Evolutionary conservation across 345 rosid species (phyloP), one percentile per base, ranked within the genome.

Genomic region (Camelina laxa): DNA sequence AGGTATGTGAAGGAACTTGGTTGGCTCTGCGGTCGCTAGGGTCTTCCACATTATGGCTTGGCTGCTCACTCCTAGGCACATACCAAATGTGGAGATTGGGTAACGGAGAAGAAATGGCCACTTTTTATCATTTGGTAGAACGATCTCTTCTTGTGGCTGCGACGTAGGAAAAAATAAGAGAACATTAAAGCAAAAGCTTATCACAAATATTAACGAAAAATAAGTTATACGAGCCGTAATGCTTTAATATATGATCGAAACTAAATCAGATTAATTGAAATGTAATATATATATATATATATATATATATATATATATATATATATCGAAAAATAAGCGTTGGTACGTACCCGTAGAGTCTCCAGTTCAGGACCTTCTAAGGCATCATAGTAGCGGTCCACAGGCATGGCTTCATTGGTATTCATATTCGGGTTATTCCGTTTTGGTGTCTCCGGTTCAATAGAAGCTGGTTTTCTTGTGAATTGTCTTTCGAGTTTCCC

Each of bases 21-120:
- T 85, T 70, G 95, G 85, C 42, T 24, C 47, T 0, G 92, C 82
- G 14, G 87, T 84, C 6, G 97, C 88, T 61, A 89, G 62, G 19
- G 90, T 75, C 60, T 87, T 89, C 95, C 95, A 91, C 87, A 91
- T 65, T 74, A 91, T 86, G 30, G 95, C 93, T 81, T 91, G 97
- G 81, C 97, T 91, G 79, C 93, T 84, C 9, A 87, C 87, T 33
- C 97, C 97, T 6, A 91, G 95, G 75, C 97, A 91, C 77, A 91
- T 86, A 83, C 97, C 97, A 10, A 87, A 91, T 24, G 97, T 82
- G 15, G 97, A 86, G 64, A 91, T 60, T 0, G 93, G 89, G 74
- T 33, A 91, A 14, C 95, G 86, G 4, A 91, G 88, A 75, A 91
- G 91, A 77, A 89, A 91, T 19, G 97, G 95, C 95, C 97, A 91